Conservation (phyloP, 2,329 filamentous ascomycete genomes). For the Nigrospora sphaerica region DNA sequence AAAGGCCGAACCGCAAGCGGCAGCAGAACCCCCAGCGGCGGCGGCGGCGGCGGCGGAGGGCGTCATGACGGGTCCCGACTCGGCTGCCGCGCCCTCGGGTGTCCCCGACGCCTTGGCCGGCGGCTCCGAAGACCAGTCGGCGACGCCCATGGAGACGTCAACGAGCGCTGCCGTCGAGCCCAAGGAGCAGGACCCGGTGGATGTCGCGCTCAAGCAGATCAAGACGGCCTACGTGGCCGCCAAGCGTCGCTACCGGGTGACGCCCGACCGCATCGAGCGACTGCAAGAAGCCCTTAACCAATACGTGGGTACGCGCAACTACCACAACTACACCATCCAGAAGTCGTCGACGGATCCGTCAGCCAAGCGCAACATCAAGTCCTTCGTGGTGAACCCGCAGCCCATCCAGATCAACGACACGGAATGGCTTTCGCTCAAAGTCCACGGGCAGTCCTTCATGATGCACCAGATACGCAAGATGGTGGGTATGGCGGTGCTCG, state of each 20-base stretch:
- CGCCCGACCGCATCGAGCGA: conserved; percentile 60
- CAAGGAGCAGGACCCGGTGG: conserved; percentile 44
- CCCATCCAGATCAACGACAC: conserved; percentile 85
- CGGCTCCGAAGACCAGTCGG: neutral
- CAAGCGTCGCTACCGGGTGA: conserved; percentile 79
- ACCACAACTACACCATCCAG: conserved; percentile 95
- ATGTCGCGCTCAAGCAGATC: conserved; percentile 63
- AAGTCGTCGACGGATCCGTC: conserved; percentile 77
- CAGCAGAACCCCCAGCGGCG: conserved; percentile 6
- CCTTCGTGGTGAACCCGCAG: conserved; percentile 68
- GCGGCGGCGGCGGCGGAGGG: conserved; percentile 7
- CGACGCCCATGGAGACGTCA: neutral
- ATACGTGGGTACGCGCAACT: conserved; percentile 84
- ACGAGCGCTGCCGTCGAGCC: conserved; percentile 20
- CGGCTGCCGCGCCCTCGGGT: neutral
- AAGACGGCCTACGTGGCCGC: conserved; percentile 76
- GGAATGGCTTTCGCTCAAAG: conserved; percentile 91
- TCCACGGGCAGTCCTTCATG: conserved; percentile 98
- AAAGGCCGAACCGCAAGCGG: conserved; percentile 8
- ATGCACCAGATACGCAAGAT: conserved; percentile 99
- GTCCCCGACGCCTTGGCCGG: conserved; percentile 16
- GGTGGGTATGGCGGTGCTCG: conserved; percentile 84
- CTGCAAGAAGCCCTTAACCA: conserved; percentile 68
- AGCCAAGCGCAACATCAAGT: conserved; percentile 85
- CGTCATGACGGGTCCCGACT: neutral